Evolutionary conservation across 257 asterid species (phyloP).

Genomic region (Verbena officinalis): DNA sequence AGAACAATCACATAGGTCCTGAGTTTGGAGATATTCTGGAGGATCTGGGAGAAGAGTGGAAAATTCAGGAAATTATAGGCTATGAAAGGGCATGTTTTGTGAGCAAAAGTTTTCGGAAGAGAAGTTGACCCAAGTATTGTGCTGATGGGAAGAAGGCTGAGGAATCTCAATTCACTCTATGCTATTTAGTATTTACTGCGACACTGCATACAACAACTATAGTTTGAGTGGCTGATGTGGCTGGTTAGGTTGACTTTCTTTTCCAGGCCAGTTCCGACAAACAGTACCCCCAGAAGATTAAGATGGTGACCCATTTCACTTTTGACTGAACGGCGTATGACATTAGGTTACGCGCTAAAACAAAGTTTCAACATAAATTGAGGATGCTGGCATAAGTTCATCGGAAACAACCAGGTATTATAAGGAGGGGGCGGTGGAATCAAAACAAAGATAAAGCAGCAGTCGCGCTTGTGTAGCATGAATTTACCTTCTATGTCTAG

Average conservation of each 20-base stretch:
- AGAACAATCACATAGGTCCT: too few species aligned
- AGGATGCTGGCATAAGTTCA: background rate
- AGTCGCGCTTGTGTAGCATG: slow-evolving; percentile 3
- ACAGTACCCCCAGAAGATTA: slow-evolving; percentile 10
- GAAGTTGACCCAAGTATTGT: too few species aligned
- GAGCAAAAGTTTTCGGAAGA: too few species aligned
- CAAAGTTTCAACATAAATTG: background rate
- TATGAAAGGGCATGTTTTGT: too few species aligned
- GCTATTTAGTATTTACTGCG: background rate
- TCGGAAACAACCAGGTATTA: background rate
- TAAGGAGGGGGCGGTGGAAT: too few species aligned
- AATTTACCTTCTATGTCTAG: background rate
- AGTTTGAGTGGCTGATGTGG: slow-evolving; percentile 31
- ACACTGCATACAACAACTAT: background rate
- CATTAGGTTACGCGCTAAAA: background rate
- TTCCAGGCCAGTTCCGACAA: slow-evolving; percentile 23
- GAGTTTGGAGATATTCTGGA: too few species aligned
- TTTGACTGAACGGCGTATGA: slow-evolving; percentile 4
- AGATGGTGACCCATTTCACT: slow-evolving; percentile 1
- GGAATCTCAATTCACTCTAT: background rate
- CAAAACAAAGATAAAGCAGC: background rate
- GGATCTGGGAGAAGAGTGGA: too few species aligned
- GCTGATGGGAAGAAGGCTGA: too few species aligned
- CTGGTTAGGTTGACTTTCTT: slow-evolving; percentile 23
- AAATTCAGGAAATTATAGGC: too few species aligned